phyloP scores from a whole-genome alignment of 805 yeast genomes.

The Maudiozyma serrabonitensis region DNA sequence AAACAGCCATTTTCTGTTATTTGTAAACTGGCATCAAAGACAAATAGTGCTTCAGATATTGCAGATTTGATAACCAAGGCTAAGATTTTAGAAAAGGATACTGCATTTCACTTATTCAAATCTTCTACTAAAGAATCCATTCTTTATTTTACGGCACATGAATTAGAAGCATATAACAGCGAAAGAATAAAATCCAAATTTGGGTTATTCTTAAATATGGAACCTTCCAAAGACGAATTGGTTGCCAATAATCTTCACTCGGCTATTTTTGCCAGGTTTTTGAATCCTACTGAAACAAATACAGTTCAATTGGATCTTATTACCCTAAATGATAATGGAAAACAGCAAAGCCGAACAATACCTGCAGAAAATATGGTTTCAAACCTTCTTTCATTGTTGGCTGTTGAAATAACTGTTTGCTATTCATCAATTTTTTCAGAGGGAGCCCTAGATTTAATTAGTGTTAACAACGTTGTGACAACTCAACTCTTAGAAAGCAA shows the following conservation, averaged over 20 bases:
- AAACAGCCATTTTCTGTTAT: constrained; percentile 13
- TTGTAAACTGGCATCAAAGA: constrained; percentile 19
- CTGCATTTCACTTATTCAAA: constrained; percentile 80
- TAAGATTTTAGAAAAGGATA: constrained; percentile 62
- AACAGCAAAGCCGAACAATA: constrained; percentile 2
- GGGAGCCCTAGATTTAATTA: constrained; percentile 10
- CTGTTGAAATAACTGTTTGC: constrained; percentile 12
- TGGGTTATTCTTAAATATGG: constrained; percentile 54
- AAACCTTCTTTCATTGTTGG: constrained; percentile 5
- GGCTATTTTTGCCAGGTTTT: constrained; percentile 39
- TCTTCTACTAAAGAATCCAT: constrained; percentile 32
- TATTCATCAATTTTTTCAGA: constrained; percentile 22
- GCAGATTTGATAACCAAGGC: constrained; percentile 45
- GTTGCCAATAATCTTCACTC: constrained; percentile 33
- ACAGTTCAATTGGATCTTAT: constrained; percentile 10
- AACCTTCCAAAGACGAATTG: constrained; percentile 32
- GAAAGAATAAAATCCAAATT: constrained; percentile 57
- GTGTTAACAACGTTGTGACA: constrained; percentile 15
- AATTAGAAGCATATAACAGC: constrained; percentile 36
- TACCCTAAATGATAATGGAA: constrained; percentile 6
- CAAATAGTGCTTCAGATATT: constrained; percentile 41
- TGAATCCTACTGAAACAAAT: constrained; percentile 21
- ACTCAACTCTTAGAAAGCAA: constrained; percentile 5
- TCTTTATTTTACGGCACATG: constrained; percentile 65
- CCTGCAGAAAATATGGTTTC: constrained; percentile 9